These are phyloP conservation scores for Vaccinium corymbosum DNA, from an alignment of 148 eudicot genomes.

Conservation along the genomic window DNA sequence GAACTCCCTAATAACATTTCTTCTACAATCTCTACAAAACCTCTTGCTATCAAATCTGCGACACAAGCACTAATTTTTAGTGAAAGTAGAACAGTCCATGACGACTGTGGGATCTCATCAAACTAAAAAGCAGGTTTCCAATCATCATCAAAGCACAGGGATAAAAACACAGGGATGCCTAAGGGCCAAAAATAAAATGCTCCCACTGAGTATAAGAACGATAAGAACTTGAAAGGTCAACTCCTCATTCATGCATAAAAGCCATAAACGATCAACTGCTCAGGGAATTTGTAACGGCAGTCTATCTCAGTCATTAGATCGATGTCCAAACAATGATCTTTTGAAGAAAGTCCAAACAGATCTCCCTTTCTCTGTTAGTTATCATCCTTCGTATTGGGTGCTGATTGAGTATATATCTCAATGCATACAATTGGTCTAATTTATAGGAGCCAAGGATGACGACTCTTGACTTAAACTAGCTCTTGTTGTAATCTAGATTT, in stretches of 20 bases:
- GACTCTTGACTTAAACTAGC: neutral
- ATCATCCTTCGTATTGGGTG: neutral
- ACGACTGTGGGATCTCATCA: slow-evolving; percentile 7
- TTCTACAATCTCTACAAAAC: slow-evolving; percentile 95
- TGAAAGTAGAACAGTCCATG: slow-evolving; percentile 12
- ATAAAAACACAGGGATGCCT: neutral
- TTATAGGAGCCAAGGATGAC: neutral
- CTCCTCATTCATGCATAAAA: neutral
- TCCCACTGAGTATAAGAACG: neutral
- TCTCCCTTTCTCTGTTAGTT: neutral
- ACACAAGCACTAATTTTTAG: slow-evolving; percentile 17
- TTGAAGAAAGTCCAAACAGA: neutral
- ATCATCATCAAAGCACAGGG: neutral
- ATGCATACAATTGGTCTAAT: neutral
- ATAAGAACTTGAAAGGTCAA: slow-evolving; percentile 5
- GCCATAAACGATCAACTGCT: neutral
- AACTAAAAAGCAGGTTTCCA: neutral
- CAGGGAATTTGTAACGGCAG: neutral
- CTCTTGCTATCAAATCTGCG: slow-evolving; percentile 95
- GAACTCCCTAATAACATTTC: slow-evolving; percentile 93
- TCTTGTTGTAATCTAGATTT: neutral
- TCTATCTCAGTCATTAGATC: neutral
- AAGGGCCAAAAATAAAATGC: slow-evolving; percentile 10
- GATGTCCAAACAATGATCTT: neutral
- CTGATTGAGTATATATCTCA: neutral